Base-by-base conservation (phyloP, 2,329 filamentous ascomycete species). In the Ophiostoma novo-ulmi region DNA sequence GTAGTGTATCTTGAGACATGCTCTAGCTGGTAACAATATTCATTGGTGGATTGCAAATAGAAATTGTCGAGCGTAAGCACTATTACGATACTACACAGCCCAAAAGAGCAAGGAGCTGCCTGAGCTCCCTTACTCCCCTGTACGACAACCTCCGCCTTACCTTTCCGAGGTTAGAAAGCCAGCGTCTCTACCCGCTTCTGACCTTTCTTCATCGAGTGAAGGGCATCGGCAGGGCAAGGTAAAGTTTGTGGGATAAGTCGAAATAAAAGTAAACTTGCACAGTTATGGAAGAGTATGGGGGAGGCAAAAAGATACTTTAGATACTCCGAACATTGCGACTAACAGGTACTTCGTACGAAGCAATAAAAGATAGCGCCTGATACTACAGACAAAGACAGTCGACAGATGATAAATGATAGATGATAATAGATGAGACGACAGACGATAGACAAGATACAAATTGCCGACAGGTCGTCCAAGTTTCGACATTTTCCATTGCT, bases 201-300 rank as follows among this genome's bases (percentile, higher is more conserved):
- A 71, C 73, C 72, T 72, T 73, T 72, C 73, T 74, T 67, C 71
- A 72, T 74, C 69, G 72, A 73, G 73, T 69, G 72, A 74, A 74
- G 68, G 41, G 64, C 35, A 70, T 71, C 69, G 69, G 71, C 71
- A 68, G 39, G 55, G 35, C 8, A 55, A 68, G 67, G 26, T 64
- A 64, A 58, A 26, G 52, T 58, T 58, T 63, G 58, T 6, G 52
- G 58, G 26, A 35, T 26, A 70, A 39, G 48, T 68, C 14, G 36
- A 13, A 64, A 36, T 58, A 41, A 14, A 36, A 41, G 68, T 31
- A 63, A 17, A 17, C 48, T 7, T 58, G 10, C 26, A 63, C 17
- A 48, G 10, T 44, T 36, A 38, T 48, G 65, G 69, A 70, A 48
- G 52, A 66, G 26, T 63, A 68, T 64, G 70, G 52, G 65, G 65